phyloP scores from a whole-genome alignment of 2,329 filamentous ascomycete genomes.

The Nemania sp. region DNA sequence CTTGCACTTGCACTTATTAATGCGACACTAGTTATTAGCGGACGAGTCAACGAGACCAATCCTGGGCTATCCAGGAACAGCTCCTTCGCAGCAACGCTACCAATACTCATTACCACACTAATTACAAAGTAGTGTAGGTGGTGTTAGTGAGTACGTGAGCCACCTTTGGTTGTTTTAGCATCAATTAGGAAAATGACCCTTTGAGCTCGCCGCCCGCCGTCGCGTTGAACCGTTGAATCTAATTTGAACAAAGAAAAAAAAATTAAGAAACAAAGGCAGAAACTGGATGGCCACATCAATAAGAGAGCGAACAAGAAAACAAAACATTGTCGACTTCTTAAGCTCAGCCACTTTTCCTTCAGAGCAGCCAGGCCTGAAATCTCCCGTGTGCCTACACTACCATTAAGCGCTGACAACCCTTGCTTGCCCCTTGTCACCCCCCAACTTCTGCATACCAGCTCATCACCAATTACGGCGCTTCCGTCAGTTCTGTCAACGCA shows the following conservation, averaged over 20 bases:
- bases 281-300: too few relatives aligned
- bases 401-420: constrained; percentile 31
- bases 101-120: too few relatives aligned
- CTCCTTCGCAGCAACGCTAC: too few relatives aligned
- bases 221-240: not conserved
- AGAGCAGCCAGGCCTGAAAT: too few relatives aligned
- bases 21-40: constrained; percentile 7
- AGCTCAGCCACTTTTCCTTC: not conserved
- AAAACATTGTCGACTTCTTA: not conserved
- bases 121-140: too few relatives aligned
- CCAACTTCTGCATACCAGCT: constrained; percentile 14
- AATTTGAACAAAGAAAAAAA: not conserved
- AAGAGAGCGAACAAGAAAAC: not conserved
- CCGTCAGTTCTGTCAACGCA: constrained; percentile 20
- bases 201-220: not conserved
- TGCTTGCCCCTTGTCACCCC: constrained; percentile 14
- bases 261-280: not conserved
- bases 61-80: too few relatives aligned
- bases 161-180: too few relatives aligned
- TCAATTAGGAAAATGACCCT: not conserved
- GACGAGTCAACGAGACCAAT: not conserved
- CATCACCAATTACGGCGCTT: constrained; percentile 33
- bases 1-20: too few relatives aligned
- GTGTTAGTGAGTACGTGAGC: too few relatives aligned
- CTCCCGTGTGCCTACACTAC: too few relatives aligned